phyloP scores from a whole-genome alignment of 192 early-diverging fungal species.

The Linnemannia zychae region DNA sequence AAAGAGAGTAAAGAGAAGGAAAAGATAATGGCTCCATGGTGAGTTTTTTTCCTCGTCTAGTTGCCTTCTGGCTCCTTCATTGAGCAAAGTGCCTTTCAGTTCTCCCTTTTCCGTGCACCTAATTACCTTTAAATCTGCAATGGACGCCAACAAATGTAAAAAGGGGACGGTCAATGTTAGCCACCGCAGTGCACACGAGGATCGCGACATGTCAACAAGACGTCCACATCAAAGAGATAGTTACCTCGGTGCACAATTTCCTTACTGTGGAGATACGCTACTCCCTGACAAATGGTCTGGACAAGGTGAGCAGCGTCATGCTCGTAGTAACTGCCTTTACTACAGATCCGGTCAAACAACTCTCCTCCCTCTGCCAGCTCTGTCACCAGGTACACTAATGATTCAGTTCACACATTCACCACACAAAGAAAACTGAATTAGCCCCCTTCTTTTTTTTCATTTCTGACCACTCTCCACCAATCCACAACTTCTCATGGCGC shows the following conservation, averaged over 20 bases:
- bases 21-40: no score
- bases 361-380: slow-evolving; percentile 91
- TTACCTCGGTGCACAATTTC: slow-evolving; percentile 89
- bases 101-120: not conserved
- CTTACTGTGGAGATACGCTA: slow-evolving; percentile 84
- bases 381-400: slow-evolving; percentile 78
- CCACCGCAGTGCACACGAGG: not conserved
- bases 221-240: not conserved
- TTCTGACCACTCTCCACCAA: not conserved
- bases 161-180: not conserved
- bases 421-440: not conserved
- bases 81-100: no score
- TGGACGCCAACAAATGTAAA: not conserved
- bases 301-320: slow-evolving; percentile 85
- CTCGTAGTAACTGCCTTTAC: slow-evolving; percentile 79
- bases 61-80: no score
- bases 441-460: not conserved
- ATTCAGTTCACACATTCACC: not conserved
- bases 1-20: no score
- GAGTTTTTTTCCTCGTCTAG: no score
- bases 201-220: not conserved
- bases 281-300: slow-evolving; percentile 79
- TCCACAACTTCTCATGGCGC: not conserved
- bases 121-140: not conserved
- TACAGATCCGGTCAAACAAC: slow-evolving; percentile 89